Conservation (phyloP, 192 early-diverging fungal species). For the Backusella macrospora region DNA sequence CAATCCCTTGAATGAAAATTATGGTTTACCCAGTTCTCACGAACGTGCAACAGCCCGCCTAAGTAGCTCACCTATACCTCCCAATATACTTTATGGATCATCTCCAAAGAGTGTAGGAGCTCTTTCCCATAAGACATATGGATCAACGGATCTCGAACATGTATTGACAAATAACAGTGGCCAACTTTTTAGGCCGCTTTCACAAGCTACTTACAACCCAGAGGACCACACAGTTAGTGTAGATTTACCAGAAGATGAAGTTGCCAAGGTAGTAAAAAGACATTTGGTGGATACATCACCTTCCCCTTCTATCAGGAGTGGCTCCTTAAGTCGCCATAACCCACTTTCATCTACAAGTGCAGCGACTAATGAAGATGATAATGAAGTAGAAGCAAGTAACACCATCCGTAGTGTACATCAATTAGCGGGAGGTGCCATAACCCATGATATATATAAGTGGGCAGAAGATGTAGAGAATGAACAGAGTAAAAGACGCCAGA, state of each 20-base stretch:
- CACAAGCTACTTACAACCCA: conserved; percentile 8
- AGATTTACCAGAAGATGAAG: conserved; percentile 50
- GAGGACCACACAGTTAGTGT: conserved; percentile 2
- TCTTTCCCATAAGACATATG: conserved; percentile 1
- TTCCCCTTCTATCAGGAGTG: conserved; percentile 23
- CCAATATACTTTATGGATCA: not conserved
- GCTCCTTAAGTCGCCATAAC: not conserved
- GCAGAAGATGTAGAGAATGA: conserved; percentile 67
- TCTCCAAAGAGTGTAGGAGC: conserved; percentile 12
- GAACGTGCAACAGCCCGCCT: conserved; percentile 7
- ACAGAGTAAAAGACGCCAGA: conserved; percentile 37
- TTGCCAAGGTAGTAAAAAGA: conserved; percentile 63
- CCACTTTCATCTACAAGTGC: conserved; percentile 4
- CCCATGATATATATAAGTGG: conserved; percentile 91
- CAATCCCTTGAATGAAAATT: not conserved
- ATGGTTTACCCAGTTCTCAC: not conserved
- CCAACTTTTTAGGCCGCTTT: not conserved
- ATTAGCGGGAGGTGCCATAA: conserved; percentile 75
- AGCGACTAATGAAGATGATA: not conserved
- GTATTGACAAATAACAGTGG: conserved; percentile 8
- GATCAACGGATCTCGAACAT: not conserved
- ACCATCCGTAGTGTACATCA: conserved; percentile 48
- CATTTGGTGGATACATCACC: conserved; percentile 63
- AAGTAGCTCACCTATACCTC: conserved; percentile 1
- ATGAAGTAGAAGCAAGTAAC: conserved; percentile 12